Evolutionary conservation across 1,139 yeast species (phyloP).

Genomic region (Suhomyces maxii): DNA sequence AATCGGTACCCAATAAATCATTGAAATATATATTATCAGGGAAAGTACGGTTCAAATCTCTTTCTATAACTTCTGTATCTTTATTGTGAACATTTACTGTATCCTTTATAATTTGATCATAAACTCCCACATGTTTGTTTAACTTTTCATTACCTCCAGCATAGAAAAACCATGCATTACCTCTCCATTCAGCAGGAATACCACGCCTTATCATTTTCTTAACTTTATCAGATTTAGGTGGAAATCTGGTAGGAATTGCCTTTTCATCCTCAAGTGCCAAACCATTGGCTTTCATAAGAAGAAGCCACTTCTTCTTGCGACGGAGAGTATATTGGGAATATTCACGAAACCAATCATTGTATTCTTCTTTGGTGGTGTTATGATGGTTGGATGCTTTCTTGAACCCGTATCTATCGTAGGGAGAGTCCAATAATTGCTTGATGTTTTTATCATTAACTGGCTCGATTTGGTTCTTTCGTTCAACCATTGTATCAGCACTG

Average conservation of each 20-base stretch:
- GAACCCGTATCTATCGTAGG: constrained; percentile 83
- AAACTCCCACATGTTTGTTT: constrained; percentile 69
- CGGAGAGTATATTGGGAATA: constrained; percentile 64
- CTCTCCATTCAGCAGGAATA: constrained; percentile 96
- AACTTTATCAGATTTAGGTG: constrained; percentile 79
- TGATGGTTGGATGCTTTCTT: constrained; percentile 56
- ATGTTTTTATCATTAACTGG: constrained; percentile 6
- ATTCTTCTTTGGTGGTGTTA: constrained; percentile 51
- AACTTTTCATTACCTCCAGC: constrained; percentile 86
- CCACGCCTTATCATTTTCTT: constrained; percentile 86
- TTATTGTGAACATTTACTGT: constrained; percentile 54
- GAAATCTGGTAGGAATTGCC: constrained; percentile 55
- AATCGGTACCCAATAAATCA: constrained; percentile 8
- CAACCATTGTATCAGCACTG: constrained; percentile 1
- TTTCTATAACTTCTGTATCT: constrained; percentile 88
- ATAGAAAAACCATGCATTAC: constrained; percentile 94
- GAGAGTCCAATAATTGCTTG: constrained; percentile 25
- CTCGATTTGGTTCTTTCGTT: constrained; percentile 6
- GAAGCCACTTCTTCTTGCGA: constrained; percentile 75
- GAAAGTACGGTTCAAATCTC: constrained; percentile 89
- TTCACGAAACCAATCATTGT: constrained; percentile 70
- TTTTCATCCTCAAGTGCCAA: constrained; percentile 39
- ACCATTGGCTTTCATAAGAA: constrained; percentile 66
- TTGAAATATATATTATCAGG: constrained; percentile 87
- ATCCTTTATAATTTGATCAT: constrained; percentile 62